Evolutionary conservation across 148 eudicot species (phyloP), one percentile per base, ranked within the genome.

Genomic region (Chenopodium berlandieri): DNA sequence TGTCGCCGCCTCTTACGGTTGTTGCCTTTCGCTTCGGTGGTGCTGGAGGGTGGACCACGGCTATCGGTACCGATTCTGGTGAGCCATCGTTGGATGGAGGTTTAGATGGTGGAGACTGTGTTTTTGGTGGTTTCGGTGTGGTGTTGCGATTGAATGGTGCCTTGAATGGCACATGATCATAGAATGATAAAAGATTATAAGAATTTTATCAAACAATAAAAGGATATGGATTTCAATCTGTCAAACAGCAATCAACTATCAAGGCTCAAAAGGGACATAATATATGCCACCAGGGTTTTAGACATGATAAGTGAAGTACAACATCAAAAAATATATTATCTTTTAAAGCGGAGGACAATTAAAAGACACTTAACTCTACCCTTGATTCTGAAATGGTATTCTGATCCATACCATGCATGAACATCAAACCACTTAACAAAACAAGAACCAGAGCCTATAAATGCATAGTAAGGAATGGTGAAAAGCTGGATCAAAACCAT

Each of bases 121-220:
- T n/a, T n/a, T n/a, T n/a, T n/a, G n/a, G n/a, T n/a, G n/a, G n/a
- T n/a, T n/a, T n/a, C n/a, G n/a, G n/a, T n/a, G n/a, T n/a, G n/a
- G n/a, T n/a, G n/a, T n/a, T n/a, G n/a, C n/a, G n/a, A n/a, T n/a
- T 91, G 85, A 86, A 90, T 48, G 92, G 91, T 63, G 98, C 95
- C 83, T 90, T 94, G 85, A 88, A 93, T 48, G 97, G 95, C 86
- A 89, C 67, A 77, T 7, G 4, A 17, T 25, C 32, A 14, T 31
- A 77, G 67, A 37, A 30, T 40, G 50, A 46, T n/a, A 23, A 19
- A 34, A 70, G 17, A 14, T 34, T 22, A 71, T 64, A 23, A 70
- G 69, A 8, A 40, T 23, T 71, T 47, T n/a, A 7, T 56, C 4
- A 37, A 76, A 7, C 73, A 75, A 80, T 58, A 75, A 84, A 75